phyloP scores from a whole-genome alignment of 768 basidiomycete genomes.

The Trametes cinnabarina region DNA sequence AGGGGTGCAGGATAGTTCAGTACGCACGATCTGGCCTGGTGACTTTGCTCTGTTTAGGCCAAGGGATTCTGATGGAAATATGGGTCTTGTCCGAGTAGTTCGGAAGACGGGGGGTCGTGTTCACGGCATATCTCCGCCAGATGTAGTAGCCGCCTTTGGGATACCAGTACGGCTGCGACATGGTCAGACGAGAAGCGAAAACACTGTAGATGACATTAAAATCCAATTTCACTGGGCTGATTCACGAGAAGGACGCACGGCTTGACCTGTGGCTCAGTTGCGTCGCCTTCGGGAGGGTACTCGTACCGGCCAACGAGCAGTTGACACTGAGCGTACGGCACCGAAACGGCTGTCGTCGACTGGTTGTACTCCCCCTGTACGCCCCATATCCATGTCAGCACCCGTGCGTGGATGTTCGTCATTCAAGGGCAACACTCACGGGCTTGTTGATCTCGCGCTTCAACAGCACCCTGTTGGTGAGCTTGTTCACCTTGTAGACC shows the following conservation, averaged over 20 bases:
- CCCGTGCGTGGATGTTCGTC: background rate
- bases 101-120: constrained; percentile 58
- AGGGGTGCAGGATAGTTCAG: background rate
- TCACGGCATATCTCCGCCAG: constrained; percentile 72
- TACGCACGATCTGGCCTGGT: constrained; percentile 44
- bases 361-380: constrained; percentile 10
- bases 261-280: constrained; percentile 23
- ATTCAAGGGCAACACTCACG: constrained; percentile 23
- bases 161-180: constrained; percentile 59
- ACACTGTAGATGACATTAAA: constrained; percentile 47
- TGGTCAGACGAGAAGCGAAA: constrained; percentile 71
- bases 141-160: constrained; percentile 52
- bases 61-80: constrained; percentile 52
- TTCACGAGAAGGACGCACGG: constrained; percentile 26
- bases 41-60: constrained; percentile 53
- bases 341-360: constrained; percentile 33
- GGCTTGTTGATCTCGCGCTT: constrained; percentile 35
- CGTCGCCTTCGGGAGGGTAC: constrained; percentile 43
- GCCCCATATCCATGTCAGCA: constrained; percentile 1
- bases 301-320: constrained; percentile 69
- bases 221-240: background rate
- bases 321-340: constrained; percentile 80
- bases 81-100: constrained; percentile 34
- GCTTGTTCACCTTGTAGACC: constrained; percentile 70
- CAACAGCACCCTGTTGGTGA: constrained; percentile 67